phyloP scores from a whole-genome alignment of 805 yeast genomes.

The Millerago galiae region DNA sequence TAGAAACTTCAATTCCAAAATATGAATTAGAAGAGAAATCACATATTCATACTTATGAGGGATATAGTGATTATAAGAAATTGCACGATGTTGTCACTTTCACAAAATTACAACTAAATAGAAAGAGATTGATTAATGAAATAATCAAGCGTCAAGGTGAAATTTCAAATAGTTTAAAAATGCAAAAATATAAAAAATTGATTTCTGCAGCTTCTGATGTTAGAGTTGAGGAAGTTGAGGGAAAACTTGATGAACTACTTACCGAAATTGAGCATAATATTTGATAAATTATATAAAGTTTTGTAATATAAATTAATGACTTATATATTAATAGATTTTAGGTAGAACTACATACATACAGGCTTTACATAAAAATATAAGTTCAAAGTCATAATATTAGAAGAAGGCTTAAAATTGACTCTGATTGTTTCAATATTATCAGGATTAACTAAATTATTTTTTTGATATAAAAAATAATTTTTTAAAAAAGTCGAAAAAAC shows the following conservation, averaged over 20 bases:
- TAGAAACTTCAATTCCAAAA: conserved; percentile 7
- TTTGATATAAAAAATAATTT: too few species aligned
- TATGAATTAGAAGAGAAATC: not conserved
- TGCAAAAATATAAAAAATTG: conserved; percentile 61
- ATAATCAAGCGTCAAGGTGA: conserved; percentile 26
- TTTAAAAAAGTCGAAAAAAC: too few species aligned
- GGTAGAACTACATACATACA: too few species aligned
- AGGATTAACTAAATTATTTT: too few species aligned
- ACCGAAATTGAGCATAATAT: conserved; percentile 18
- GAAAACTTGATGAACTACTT: conserved; percentile 54
- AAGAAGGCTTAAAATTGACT: too few species aligned
- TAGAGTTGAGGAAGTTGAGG: conserved; percentile 60
- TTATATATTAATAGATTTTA: not conserved
- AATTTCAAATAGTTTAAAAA: conserved; percentile 35
- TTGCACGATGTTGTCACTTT: conserved; percentile 25
- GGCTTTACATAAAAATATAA: too few species aligned
- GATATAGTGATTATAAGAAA: conserved; percentile 12
- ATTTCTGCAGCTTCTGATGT: conserved; percentile 66
- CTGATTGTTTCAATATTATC: too few species aligned
- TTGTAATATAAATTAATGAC: not conserved
- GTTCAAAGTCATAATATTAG: too few species aligned
- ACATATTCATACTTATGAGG: not conserved
- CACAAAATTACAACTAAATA: conserved; percentile 36
- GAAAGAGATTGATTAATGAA: conserved; percentile 30
- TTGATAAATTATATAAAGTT: too few species aligned